Evolutionary conservation across 2,329 filamentous ascomycete genomes (phyloP).

Genomic region (Paradendryphiella salina): DNA sequence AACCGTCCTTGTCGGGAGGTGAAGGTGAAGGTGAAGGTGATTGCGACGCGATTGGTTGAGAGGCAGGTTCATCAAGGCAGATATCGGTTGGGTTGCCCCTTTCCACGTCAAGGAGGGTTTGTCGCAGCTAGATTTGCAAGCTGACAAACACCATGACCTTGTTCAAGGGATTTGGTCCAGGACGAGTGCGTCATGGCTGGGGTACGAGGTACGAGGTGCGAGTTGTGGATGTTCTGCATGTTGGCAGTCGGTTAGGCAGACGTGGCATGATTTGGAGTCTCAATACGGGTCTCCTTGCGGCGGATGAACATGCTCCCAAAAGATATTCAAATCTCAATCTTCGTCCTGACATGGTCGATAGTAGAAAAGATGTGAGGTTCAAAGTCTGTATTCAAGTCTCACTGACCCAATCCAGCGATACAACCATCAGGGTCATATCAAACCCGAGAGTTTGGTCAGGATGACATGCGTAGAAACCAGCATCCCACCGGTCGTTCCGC

Average conservation of each 20-base stretch:
- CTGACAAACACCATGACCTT: constrained; percentile 1
- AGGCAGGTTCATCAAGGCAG: too few relatives aligned
- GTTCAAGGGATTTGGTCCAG: too few relatives aligned
- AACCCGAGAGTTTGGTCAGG: constrained; percentile 1
- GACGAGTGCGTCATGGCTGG: background rate
- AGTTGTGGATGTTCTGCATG: background rate
- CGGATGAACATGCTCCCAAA: too few relatives aligned
- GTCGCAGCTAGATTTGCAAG: too few relatives aligned
- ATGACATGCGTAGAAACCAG: constrained; percentile 1
- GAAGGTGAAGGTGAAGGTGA: too few relatives aligned
- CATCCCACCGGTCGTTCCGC: constrained; percentile 8
- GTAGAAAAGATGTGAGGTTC: background rate
- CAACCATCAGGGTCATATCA: background rate
- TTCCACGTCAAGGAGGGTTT: too few relatives aligned
- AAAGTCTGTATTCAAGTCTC: background rate
- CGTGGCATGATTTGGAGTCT: background rate
- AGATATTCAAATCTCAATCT: too few relatives aligned
- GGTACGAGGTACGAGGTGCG: background rate
- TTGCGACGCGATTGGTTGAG: too few relatives aligned
- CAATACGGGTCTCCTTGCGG: background rate
- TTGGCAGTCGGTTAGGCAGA: background rate
- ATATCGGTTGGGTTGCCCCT: too few relatives aligned
- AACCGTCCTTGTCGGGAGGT: too few relatives aligned
- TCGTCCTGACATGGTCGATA: too few relatives aligned
- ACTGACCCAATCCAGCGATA: background rate